phyloP scores from a whole-genome alignment of 2,329 filamentous ascomycete species.

The Lasiodiplodia citricola region DNA sequence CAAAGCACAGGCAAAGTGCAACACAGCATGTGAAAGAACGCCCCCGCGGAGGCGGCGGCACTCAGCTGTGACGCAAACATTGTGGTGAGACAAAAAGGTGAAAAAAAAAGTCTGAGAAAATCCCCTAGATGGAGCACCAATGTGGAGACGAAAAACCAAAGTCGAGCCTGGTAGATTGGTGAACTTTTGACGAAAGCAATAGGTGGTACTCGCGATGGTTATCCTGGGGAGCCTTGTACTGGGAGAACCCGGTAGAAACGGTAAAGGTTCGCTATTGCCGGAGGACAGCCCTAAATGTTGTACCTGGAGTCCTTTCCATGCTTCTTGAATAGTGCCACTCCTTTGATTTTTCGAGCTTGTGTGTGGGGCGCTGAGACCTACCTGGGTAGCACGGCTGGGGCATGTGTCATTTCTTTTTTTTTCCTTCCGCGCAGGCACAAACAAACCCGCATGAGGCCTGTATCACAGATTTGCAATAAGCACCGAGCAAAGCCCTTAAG shows the following conservation, averaged over 20 bases:
- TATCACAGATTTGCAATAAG: background rate
- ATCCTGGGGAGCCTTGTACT: background rate
- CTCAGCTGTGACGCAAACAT: background rate
- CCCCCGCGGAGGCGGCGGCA: background rate
- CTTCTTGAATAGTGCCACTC: conserved; percentile 6
- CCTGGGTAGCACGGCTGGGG: conserved; percentile 7
- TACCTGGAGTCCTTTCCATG: background rate
- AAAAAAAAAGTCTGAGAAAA: background rate
- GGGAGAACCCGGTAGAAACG: background rate
- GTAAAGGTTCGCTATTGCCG: background rate
- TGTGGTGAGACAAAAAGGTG: background rate
- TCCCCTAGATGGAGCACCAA: background rate
- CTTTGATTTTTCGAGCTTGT: background rate
- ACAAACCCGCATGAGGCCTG: background rate
- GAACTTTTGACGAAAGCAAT: background rate
- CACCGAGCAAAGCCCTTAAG: background rate
- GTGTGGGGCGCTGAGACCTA: conserved; percentile 9
- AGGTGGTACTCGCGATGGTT: background rate
- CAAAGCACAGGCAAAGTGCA: background rate
- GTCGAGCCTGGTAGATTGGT: background rate
- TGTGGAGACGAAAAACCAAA: background rate
- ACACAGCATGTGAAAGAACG: too few relatives aligned
- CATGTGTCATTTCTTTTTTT: background rate
- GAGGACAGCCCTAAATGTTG: background rate
- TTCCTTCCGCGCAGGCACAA: background rate